Evolutionary conservation across 1,284 basidiomycete species (phyloP).

Genomic region (Apiotrichum veenhuisii): DNA sequence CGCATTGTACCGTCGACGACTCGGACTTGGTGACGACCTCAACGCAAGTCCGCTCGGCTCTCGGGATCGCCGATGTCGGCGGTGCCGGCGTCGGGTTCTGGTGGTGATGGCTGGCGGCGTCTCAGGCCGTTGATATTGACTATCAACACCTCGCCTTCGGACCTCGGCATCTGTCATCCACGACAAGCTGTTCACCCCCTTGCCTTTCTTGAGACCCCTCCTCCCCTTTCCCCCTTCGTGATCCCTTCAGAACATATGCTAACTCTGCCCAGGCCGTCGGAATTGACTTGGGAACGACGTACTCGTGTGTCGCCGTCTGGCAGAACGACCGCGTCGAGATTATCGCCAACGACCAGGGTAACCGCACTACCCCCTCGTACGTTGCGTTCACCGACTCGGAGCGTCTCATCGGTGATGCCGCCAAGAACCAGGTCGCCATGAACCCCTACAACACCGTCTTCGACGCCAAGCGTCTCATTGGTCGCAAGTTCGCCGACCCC

Average conservation of each 20-base stretch:
- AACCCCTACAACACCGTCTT: constrained; percentile 63
- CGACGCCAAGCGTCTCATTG: constrained; percentile 86
- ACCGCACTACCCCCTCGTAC: constrained; percentile 92
- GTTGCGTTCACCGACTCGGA: constrained; percentile 90
- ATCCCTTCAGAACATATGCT: not conserved
- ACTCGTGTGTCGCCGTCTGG: constrained; percentile 88
- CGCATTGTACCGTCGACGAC: too few relatives aligned
- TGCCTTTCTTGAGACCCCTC: too few relatives aligned
- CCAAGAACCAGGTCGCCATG: constrained; percentile 60
- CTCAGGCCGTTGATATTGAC: too few relatives aligned
- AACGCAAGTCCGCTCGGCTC: too few relatives aligned
- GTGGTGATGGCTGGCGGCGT: too few relatives aligned
- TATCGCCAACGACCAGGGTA: constrained; percentile 68
- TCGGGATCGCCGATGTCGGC: too few relatives aligned
- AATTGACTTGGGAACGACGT: constrained; percentile 58
- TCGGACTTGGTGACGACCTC: too few relatives aligned
- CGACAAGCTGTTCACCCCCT: too few relatives aligned
- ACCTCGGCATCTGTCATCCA: too few relatives aligned
- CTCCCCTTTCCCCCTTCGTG: not conserved
- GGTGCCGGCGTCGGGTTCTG: too few relatives aligned
- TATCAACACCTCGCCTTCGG: too few relatives aligned
- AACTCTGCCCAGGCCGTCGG: not conserved
- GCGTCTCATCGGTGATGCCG: constrained; percentile 62
- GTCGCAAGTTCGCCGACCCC: constrained; percentile 73
- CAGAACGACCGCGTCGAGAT: constrained; percentile 92